Evolutionary conservation across 257 asterid genomes (phyloP), one percentile per base, ranked within the genome.

Genomic region (Nicotiana obtusifolia): DNA sequence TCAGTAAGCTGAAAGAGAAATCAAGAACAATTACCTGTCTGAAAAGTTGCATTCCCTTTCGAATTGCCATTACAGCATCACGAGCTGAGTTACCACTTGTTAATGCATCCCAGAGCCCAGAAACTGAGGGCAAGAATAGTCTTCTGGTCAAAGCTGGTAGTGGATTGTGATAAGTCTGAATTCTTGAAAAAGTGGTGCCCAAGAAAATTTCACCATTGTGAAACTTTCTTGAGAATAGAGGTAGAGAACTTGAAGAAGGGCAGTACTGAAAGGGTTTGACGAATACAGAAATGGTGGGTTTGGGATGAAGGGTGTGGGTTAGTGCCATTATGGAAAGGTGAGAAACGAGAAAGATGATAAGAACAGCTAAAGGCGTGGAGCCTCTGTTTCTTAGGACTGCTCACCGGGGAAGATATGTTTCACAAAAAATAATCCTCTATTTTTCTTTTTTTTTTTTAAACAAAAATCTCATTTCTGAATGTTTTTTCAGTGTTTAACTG

Each of bases 1-100:
- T 64, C n/a, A 76, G 28, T 1, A 59, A 49, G 31, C 30, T 65
- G 22, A 28, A 64, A 20, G 28, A 67, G 44, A 82, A 22, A 47
- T 3, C 47, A 9, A n/a, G 24, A 6, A 14, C 0, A 64, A 7
- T 8, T 64, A 93, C 99, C 97, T 95, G 98, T 86, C 98, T 86
- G 84, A 95, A 95, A 16, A 94, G 97, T 88, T 88, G 88, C 98
- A 95, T 95, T 73, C 99, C 99, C 20, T 87, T 90, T 78, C 92
- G 91, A 83, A 92, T 82, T 4, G 98, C 97, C 47, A 83, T 37
- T 67, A 68, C 87, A 33, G 98, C 91, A 80, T 93, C 98, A 8
- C 95, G 93, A 62, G 92, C 84, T n/a, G 93, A 84, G 85, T 84
- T 86, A 17, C 93, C 93, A 26, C 97, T 95, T 59, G 96, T 90